Conservation (phyloP, 225 moss, liverwort and hornwort species). For the Rhytidiadelphus loreus region DNA sequence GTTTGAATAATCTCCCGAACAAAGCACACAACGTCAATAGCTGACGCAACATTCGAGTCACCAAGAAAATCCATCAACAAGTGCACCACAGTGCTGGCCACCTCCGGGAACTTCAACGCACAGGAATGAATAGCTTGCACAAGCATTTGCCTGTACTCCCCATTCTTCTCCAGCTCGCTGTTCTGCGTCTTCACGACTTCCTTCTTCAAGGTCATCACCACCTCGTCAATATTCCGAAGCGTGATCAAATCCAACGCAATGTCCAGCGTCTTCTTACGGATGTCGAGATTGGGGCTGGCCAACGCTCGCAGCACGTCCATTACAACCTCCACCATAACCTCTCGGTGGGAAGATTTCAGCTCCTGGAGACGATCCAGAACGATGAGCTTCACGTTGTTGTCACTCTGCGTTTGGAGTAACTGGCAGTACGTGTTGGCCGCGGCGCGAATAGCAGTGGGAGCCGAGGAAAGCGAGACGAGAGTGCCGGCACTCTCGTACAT, state of each 20-base stretch:
- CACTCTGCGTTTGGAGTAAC: constrained; percentile 81
- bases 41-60: constrained; percentile 84
- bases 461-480: constrained; percentile 87
- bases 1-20: constrained; percentile 94
- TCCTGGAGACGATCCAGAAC: constrained; percentile 95
- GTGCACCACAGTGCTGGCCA: constrained; percentile 90
- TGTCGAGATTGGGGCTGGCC: constrained; percentile 91
- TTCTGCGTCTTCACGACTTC: constrained; percentile 96
- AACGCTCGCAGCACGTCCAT: constrained; percentile 92
- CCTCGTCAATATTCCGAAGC: constrained; percentile 88
- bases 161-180: constrained; percentile 90
- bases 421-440: constrained; percentile 94
- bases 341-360: constrained; percentile 74
- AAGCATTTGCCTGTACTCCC: constrained; percentile 98
- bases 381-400: constrained; percentile 95
- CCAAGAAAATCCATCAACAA: constrained; percentile 94
- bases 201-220: constrained; percentile 95
- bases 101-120: constrained; percentile 87
- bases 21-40: constrained; percentile 93
- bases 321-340: constrained; percentile 90
- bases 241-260: constrained; percentile 92
- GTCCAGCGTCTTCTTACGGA: constrained; percentile 87
- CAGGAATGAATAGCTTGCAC: constrained; percentile 95
- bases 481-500: constrained; percentile 96
- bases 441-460: constrained; percentile 87